Evolutionary conservation across 805 yeast species (phyloP).

Genomic region (Yarrowia divulgata): DNA sequence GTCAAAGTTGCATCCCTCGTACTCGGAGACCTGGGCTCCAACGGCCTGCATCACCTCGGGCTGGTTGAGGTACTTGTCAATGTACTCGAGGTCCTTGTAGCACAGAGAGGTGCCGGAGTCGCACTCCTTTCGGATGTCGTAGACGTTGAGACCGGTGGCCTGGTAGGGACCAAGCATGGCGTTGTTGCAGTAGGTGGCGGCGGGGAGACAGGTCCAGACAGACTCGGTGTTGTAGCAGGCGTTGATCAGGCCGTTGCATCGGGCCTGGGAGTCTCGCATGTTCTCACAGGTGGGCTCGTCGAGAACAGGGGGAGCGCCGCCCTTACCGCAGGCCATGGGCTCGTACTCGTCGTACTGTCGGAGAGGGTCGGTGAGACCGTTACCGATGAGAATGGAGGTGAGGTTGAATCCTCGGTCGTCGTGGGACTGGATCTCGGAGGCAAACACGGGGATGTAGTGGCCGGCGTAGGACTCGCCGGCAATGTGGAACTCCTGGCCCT

Average conservation of each 20-base stretch:
- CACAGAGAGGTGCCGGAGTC: constrained; percentile 65
- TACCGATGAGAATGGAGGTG: constrained; percentile 86
- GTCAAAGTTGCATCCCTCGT: constrained; percentile 80
- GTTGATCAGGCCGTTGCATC: constrained; percentile 78
- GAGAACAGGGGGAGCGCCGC: constrained; percentile 81
- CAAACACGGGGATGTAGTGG: constrained; percentile 90
- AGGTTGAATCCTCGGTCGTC: constrained; percentile 75
- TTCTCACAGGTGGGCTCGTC: constrained; percentile 78
- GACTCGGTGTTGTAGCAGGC: constrained; percentile 78
- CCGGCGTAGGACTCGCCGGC: constrained; percentile 97
- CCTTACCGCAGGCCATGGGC: constrained; percentile 94
- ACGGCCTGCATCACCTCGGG: constrained; percentile 78
- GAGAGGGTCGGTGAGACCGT: constrained; percentile 89
- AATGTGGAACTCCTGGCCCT: constrained; percentile 80
- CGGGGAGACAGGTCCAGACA: constrained; percentile 89
- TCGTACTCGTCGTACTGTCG: constrained; percentile 80
- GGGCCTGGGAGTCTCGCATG: constrained; percentile 71
- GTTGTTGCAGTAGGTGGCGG: constrained; percentile 87
- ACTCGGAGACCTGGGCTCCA: constrained; percentile 88
- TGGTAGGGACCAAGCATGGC: constrained; percentile 81
- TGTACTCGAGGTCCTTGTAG: constrained; percentile 77
- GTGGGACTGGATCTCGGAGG: constrained; percentile 58
- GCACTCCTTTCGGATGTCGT: constrained; percentile 87
- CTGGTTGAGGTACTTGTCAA: constrained; percentile 79
- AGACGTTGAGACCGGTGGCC: constrained; percentile 86